Evolutionary conservation across 164 flowering plant genomes (phyloP).

Genomic region (Akebia trifoliata): DNA sequence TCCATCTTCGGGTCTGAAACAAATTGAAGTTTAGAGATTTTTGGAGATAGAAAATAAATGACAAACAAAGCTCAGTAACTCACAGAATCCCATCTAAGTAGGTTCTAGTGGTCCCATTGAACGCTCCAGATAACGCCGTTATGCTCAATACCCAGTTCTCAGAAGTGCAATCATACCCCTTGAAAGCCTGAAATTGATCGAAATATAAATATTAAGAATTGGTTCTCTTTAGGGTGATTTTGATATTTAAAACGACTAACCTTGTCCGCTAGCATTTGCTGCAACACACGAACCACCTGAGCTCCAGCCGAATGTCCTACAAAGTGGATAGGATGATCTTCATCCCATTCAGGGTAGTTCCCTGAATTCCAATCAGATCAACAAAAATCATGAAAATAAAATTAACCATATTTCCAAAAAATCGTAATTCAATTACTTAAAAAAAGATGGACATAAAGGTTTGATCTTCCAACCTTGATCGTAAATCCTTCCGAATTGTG

Average conservation of each 20-base stretch:
- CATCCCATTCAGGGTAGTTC: conserved; percentile 92
- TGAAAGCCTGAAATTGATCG: conserved; percentile 83
- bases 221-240: too few relatives aligned
- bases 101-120: conserved; percentile 93
- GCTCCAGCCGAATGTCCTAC: conserved; percentile 99
- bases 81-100: conserved; percentile 97
- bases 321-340: conserved; percentile 91
- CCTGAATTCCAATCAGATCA: conserved; percentile 47
- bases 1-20: conserved; percentile 78
- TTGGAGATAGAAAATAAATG: too few relatives aligned
- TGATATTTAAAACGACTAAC: conserved; percentile 24
- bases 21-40: background rate
- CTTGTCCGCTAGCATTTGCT: conserved; percentile 99
- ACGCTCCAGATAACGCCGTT: conserved; percentile 90
- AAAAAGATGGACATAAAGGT: background rate
- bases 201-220: too few relatives aligned
- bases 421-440: too few relatives aligned
- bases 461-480: conserved; percentile 47
- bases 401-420: too few relatives aligned
- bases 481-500: conserved; percentile 72
- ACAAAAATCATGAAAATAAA: background rate
- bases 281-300: conserved; percentile 87
- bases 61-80: conserved; percentile 23
- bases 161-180: conserved; percentile 71
- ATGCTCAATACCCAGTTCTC: conserved; percentile 92